Conservation (phyloP, 164 flowering plant species). For the Vitis rupestris region DNA sequence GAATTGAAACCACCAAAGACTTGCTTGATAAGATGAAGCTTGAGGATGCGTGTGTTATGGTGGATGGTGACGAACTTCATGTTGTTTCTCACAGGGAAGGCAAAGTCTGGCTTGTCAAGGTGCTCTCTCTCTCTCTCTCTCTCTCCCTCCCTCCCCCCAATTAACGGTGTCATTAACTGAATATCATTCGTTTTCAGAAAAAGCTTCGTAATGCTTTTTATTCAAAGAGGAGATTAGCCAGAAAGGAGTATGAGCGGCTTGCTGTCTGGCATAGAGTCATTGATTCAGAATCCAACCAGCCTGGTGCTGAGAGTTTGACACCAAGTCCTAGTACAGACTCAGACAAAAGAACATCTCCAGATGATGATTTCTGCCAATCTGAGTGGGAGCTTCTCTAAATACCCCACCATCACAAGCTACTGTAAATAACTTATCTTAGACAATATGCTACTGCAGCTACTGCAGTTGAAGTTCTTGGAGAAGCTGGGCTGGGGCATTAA, state of each 20-base stretch:
- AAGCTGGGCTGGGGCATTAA: no score
- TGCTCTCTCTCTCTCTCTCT: slow-evolving; percentile 11
- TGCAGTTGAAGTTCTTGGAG: no score
- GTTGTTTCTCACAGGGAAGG: slow-evolving; percentile 18
- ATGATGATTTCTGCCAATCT: slow-evolving; percentile 34
- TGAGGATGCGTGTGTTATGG: slow-evolving; percentile 47
- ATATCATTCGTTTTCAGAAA: slow-evolving; percentile 24
- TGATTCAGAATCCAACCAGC: slow-evolving; percentile 7
- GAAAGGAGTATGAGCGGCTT: slow-evolving; percentile 45
- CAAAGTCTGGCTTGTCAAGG: slow-evolving; percentile 44
- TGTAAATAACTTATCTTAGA: slow-evolving; percentile 19
- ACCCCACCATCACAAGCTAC: not conserved
- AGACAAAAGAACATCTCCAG: slow-evolving; percentile 1
- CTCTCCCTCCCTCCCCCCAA: not conserved
- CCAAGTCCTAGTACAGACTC: not conserved
- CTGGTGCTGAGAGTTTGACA: slow-evolving; percentile 1
- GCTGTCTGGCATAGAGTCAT: slow-evolving; percentile 20
- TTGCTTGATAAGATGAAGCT: slow-evolving; percentile 7
- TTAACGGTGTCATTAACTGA: not conserved
- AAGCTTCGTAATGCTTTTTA: slow-evolving; percentile 38
- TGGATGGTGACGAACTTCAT: slow-evolving; percentile 28
- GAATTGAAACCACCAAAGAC: slow-evolving; percentile 14
- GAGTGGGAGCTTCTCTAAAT: slow-evolving; percentile 77
- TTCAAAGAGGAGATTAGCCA: slow-evolving; percentile 34
- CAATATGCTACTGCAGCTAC: no score